Evolutionary conservation across 495 filamentous ascomycete species (phyloP).

Genomic region (Podospora comata): DNA sequence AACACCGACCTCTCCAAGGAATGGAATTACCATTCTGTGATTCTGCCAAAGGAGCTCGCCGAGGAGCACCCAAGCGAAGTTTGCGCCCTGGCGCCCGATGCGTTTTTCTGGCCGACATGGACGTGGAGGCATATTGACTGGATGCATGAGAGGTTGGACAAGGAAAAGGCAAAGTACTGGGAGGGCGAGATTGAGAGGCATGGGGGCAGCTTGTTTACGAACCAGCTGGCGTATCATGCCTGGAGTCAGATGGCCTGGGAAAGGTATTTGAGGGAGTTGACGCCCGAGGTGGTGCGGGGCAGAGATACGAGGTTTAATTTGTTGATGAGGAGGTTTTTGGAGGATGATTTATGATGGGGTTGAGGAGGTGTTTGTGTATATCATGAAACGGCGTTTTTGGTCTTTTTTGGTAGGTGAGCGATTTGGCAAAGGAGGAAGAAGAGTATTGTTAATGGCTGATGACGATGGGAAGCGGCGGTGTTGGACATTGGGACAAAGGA

Average conservation of each 20-base stretch:
- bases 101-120: constrained; percentile 53
- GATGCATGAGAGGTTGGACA: constrained; percentile 43
- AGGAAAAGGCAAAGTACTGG: constrained; percentile 35
- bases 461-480: too few species aligned
- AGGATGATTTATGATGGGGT: constrained; percentile 33
- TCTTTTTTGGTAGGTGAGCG: not conserved
- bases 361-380: not conserved
- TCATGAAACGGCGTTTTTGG: not conserved
- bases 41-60: constrained; percentile 43
- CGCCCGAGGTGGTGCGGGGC: constrained; percentile 34
- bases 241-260: constrained; percentile 50
- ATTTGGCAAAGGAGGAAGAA: too few species aligned
- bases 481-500: not conserved
- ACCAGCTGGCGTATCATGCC: constrained; percentile 47
- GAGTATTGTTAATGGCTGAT: too few species aligned
- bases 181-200: constrained; percentile 35
- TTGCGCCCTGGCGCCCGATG: constrained; percentile 42
- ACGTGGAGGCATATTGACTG: constrained; percentile 45
- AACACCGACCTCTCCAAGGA: constrained; percentile 37
- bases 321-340: constrained; percentile 44
- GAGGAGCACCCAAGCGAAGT: constrained; percentile 37
- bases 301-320: constrained; percentile 47
- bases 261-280: constrained; percentile 40
- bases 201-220: constrained; percentile 40
- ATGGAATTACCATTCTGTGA: constrained; percentile 49